Base-by-base conservation (phyloP, 805 yeast species). In the Yarrowia sp. region DNA sequence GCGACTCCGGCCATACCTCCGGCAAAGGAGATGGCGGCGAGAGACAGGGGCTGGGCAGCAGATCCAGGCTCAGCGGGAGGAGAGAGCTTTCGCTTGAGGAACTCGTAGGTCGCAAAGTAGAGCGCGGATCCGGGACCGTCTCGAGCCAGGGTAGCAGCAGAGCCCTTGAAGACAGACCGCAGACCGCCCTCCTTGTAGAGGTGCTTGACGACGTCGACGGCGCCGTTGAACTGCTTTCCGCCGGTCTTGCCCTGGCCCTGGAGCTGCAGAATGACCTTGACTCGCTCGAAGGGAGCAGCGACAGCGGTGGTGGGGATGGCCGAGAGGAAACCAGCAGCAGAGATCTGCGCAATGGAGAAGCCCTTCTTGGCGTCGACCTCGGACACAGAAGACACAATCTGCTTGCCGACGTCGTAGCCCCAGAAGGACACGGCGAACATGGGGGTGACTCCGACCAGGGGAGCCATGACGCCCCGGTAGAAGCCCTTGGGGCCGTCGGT, bases 341-440 rank as follows among this genome's bases (percentile, higher is more conserved):
- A 86, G 64, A 88, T 85, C 69, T 92, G 90, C 0, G 76, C 80
- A 65, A 87, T 83, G 10, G 88, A 73, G 66, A 93, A 80, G 21
- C 74, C 72, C 1, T 74, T 71, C n/a, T 39, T 31, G n/a, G 61
- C 42, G 19, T 49, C 25, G 12, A 62, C 65, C 6, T 80, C 79
- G 3, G 63, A 44, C 13, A 69, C 74, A 3, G 73, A 66, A 0
- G 81, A 68, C 2, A 92, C 96, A 2, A 93, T 63, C 65, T 83
- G 84, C 76, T 90, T 91, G 65, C 98, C 98, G 60, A 90, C 79
- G 71, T 91, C 97, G 74, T 94, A 93, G 70, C 98, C 98, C 98
- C 99, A 93, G 77, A 93, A 93, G 1, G 96, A 88, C 22, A 94
- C 94, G 1, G 98, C 98, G 78, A 94, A 94, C 89, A 93, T 94